Percentiles rank a stretch among this genome's conserved stretches.
Conservation (phyloP, 176 grass and related monocot species). For the Tuctoria greenei region DNA sequence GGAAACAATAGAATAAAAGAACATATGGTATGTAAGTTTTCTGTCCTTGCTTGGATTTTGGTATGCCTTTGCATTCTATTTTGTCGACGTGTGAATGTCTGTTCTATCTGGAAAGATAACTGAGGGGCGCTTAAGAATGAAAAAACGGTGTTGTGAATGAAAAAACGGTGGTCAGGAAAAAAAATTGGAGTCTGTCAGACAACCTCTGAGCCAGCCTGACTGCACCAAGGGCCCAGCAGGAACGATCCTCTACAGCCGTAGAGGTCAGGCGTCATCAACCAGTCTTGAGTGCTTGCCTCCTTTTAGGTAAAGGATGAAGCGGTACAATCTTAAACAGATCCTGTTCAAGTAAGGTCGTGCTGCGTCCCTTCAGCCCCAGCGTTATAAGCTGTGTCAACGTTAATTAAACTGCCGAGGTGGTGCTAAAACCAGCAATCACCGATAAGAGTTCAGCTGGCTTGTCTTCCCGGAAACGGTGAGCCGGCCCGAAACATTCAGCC, state of each 20-base stretch:
- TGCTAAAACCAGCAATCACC: neutral
- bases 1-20: slow-evolving; percentile 38
- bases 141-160: no score
- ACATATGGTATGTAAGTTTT: neutral
- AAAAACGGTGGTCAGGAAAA: neutral
- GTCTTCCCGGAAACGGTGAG: neutral
- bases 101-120: neutral
- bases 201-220: neutral
- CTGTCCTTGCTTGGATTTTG: neutral
- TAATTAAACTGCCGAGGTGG: neutral
- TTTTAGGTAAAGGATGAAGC: neutral
- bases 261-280: neutral
- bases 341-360: slow-evolving; percentile 32
- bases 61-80: neutral
- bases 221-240: neutral
- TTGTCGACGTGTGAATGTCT: neutral
- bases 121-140: no score
- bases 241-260: neutral
- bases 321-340: slow-evolving; percentile 20
- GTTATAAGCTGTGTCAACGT: neutral
- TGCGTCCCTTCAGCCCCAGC: no score
- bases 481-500: neutral
- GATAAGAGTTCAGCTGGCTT: neutral
- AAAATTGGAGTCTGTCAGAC: neutral
- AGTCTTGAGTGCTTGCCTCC: neutral